Evolutionary conservation across 768 basidiomycete genomes (phyloP).

Genomic region (Tulasnella sp.): DNA sequence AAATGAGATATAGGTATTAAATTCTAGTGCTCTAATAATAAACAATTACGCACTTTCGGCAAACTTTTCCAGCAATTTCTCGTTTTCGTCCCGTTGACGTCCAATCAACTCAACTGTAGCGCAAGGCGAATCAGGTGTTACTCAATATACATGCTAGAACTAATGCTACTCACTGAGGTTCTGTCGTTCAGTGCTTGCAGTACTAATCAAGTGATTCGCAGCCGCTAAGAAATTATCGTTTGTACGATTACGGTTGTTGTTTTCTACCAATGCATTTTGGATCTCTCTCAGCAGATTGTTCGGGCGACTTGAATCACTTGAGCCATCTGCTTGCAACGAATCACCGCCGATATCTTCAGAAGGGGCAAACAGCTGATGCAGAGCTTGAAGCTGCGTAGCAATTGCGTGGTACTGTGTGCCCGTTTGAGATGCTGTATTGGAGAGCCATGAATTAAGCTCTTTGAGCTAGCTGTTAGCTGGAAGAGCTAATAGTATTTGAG

Average conservation of each 20-base stretch:
- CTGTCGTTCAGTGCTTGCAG: constrained; percentile 13
- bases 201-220: constrained; percentile 9
- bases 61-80: constrained; percentile 3
- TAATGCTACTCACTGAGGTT: constrained; percentile 3
- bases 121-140: background rate
- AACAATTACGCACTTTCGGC: background rate
- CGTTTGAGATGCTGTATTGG: constrained; percentile 9
- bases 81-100: constrained; percentile 10
- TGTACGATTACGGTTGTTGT: constrained; percentile 9
- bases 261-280: constrained; percentile 5
- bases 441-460: constrained; percentile 13
- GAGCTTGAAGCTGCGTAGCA: background rate
- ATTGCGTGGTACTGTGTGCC: constrained; percentile 9
- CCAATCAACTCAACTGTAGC: constrained; percentile 9
- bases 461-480: background rate
- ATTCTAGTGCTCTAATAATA: background rate
- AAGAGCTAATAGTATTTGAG: background rate
- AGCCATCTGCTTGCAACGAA: no score
- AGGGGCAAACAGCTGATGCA: background rate
- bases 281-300: constrained; percentile 9
- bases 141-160: background rate
- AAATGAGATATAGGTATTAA: background rate
- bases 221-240: constrained; percentile 14
- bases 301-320: no score
- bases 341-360: no score